These are phyloP conservation scores for Monilinia fructicola DNA, from an alignment of 2,329 filamentous ascomycete species.

Conservation along the genomic window DNA sequence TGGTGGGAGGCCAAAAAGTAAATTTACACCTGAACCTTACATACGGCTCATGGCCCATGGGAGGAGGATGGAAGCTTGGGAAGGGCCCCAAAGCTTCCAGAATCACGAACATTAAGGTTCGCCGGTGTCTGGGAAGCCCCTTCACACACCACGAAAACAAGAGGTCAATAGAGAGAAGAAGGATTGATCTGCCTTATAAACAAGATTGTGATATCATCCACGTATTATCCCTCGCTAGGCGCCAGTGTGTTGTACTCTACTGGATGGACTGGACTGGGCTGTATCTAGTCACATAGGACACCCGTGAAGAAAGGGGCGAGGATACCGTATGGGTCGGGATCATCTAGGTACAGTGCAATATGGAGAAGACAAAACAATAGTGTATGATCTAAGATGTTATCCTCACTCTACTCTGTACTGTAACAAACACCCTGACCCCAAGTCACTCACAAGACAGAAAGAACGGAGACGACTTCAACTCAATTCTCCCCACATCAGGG, in stretches of 20 bases:
- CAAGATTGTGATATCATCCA: background rate
- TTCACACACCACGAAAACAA: background rate
- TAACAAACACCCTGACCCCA: no score
- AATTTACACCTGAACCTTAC: no score
- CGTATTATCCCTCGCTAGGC: background rate
- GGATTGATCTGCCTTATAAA: background rate
- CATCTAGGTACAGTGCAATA: background rate
- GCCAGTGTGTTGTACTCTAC: background rate
- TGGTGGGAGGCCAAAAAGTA: background rate
- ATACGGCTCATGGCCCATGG: conserved; percentile 1
- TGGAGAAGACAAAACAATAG: background rate
- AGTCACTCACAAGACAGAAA: conserved; percentile 3
- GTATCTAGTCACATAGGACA: background rate
- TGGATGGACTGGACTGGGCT: no score
- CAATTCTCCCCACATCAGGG: background rate
- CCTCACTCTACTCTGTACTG: no score
- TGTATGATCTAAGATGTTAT: background rate
- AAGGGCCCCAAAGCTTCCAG: conserved; percentile 11
- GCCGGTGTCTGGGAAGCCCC: background rate
- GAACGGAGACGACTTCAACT: background rate
- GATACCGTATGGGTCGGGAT: background rate
- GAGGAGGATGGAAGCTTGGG: conserved; percentile 4
- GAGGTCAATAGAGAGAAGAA: background rate
- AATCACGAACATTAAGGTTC: conserved; percentile 11
- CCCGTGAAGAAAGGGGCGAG: conserved; percentile 3